phyloP scores from a whole-genome alignment of 164 flowering plant genomes.

The Sedum album region DNA sequence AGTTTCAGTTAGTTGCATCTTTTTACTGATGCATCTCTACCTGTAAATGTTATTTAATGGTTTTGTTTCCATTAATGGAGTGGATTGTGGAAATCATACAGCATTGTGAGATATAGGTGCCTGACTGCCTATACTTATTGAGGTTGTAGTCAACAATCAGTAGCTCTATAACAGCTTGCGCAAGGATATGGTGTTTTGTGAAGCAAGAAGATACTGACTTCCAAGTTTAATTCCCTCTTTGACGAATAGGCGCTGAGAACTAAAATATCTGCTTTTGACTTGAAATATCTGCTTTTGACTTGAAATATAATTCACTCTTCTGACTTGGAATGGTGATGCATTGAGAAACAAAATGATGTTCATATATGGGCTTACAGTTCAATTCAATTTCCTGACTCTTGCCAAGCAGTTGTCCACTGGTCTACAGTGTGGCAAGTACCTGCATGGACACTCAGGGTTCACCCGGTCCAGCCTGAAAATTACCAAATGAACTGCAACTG shows the following conservation, averaged over 20 bases:
- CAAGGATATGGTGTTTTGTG: neutral
- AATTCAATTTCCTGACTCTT: conserved; percentile 2
- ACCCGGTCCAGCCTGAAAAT: conserved; percentile 6
- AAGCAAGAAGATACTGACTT: conserved; percentile 3
- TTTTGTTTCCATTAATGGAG: neutral
- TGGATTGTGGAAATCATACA: neutral
- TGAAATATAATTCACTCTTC: neutral
- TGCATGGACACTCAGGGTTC: conserved; percentile 1
- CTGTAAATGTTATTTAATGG: neutral
- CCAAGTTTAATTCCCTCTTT: neutral
- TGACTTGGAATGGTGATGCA: neutral
- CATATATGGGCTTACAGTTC: neutral
- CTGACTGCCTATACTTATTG: neutral
- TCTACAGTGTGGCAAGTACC: conserved; percentile 3
- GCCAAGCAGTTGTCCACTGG: conserved; percentile 7
- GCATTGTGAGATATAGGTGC: neutral
- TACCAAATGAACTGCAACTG: neutral
- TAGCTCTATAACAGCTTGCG: neutral
- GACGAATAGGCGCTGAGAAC: no score
- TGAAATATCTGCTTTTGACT: neutral
- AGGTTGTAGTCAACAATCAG: neutral
- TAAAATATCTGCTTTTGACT: neutral
- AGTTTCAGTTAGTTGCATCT: neutral
- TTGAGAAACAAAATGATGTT: neutral
- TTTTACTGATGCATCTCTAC: neutral